Conservation (phyloP, 2,329 filamentous ascomycete genomes). For the Pseudogymnoascus sp. region DNA sequence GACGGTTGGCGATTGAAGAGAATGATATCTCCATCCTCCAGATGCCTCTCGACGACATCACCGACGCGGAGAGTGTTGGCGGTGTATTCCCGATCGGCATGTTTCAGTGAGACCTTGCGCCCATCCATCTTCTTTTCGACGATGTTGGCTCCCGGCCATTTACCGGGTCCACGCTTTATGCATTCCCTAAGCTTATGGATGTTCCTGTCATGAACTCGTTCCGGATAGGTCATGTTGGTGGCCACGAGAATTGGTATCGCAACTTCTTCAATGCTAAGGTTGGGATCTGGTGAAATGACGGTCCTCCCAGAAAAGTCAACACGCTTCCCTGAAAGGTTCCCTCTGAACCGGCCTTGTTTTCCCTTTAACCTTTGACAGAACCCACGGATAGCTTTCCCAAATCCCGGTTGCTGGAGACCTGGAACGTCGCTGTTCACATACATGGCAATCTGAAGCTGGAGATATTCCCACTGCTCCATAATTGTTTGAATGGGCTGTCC, state of each 20-base stretch:
- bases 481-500: conserved; percentile 81
- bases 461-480: conserved; percentile 97
- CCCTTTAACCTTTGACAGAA: conserved; percentile 95
- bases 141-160: conserved; percentile 83
- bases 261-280: conserved; percentile 86
- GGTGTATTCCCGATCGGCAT: conserved; percentile 61
- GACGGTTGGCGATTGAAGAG: conserved; percentile 98
- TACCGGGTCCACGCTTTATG: conserved; percentile 64
- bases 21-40: conserved; percentile 92
- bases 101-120: conserved; percentile 69
- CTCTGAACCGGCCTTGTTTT: conserved; percentile 94
- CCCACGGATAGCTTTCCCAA: conserved; percentile 82
- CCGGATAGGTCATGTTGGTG: conserved; percentile 92
- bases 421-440: conserved; percentile 97
- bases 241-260: conserved; percentile 88
- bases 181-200: conserved; percentile 70
- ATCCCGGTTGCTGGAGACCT: conserved; percentile 78
- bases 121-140: conserved; percentile 63
- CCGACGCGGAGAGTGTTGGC: conserved; percentile 71
- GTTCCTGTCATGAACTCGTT: conserved; percentile 78
- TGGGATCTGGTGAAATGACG: conserved; percentile 95
- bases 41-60: conserved; percentile 86
- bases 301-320: conserved; percentile 97
- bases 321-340: conserved; percentile 94
- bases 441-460: conserved; percentile 91